Conservation (phyloP, 139 green algal species). For the Ulvella scutata region DNA sequence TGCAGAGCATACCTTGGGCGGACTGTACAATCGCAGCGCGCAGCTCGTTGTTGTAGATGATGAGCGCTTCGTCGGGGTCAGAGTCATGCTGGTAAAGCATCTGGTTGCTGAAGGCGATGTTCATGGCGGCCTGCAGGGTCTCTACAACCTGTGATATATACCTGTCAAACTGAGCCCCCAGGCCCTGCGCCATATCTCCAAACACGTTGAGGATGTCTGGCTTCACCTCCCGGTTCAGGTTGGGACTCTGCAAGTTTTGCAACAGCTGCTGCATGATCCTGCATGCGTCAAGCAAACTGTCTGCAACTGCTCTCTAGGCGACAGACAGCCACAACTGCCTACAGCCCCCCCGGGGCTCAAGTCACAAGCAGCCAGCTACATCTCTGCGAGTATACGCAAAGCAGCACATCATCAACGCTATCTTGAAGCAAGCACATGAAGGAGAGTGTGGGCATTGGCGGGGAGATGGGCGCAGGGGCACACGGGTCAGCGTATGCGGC, state of each 20-base stretch:
- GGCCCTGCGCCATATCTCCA: not conserved
- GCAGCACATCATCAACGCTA: too few species aligned
- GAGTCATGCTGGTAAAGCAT: not conserved
- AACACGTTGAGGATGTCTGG: constrained; percentile 3
- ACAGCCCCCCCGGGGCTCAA: too few species aligned
- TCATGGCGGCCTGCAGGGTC: not conserved
- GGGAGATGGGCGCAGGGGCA: not conserved
- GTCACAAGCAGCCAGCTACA: too few species aligned
- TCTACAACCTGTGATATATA: not conserved
- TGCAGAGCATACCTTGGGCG: not conserved
- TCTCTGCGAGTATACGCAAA: too few species aligned
- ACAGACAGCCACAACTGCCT: too few species aligned
- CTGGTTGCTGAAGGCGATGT: not conserved
- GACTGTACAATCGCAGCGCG: not conserved
- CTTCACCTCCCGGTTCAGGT: not conserved
- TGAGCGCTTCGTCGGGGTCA: not conserved
- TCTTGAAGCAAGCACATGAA: too few species aligned
- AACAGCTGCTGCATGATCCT: not conserved
- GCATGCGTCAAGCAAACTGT: too few species aligned
- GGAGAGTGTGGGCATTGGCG: too few species aligned
- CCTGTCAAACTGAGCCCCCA: not conserved
- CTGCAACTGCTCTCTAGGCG: too few species aligned
- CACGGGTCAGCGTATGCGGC: not conserved
- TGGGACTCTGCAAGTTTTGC: not conserved
- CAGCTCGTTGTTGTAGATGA: constrained; percentile 4